Base-by-base conservation (phyloP, 495 filamentous ascomycete species). In the Friedmanniomyces endolithicus region DNA sequence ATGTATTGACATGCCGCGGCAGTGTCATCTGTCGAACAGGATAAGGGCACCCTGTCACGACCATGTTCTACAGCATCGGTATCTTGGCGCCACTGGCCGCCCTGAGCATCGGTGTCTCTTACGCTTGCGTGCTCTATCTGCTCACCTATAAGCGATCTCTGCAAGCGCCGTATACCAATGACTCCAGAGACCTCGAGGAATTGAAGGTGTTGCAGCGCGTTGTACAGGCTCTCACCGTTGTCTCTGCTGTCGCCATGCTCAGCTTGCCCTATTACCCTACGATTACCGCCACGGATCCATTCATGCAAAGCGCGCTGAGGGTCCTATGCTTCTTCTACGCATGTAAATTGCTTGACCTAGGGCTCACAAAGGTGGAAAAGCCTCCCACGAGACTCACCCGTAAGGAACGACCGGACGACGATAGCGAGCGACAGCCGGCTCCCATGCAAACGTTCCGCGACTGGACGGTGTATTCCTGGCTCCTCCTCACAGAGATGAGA, bases 271-370 rank as follows among this genome's bases (percentile, higher is more conserved):
- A 48, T 31, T 2, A 2, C 11, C 3, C 27, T 9, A 4, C 4
- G 27, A 24, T 44, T 17, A 0, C 6, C 3, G 14, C 41, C 14
- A 12, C 22, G 4, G 25, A 51, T 12, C 45, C 31, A 2, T 16
- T 60, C 1, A 14, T 22, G 7, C 52, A 55, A 52, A 39, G 25
- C 20, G 45, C 17, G 6, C 20, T 60, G 19, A 34, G 57, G 35
- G 35, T 45, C 1, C 22, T 55, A 9, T 50, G 47, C 57, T 56
- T 60, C 40, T 60, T 60, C 52, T 60, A 56, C 35, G 25, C 51
- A 19, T 55, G 46, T 44, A 60, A 60, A 22, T 22, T 52, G 2
- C 52, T 60, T 6, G 57, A 56, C 27, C 57, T 60, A 20, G 35
- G 29, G 3, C 20, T 51, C 6, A 31, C 27, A 12, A 55, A 25